Evolutionary conservation across 2,329 filamentous ascomycete species (phyloP).

Genomic region (Fusarium sambucinum): DNA sequence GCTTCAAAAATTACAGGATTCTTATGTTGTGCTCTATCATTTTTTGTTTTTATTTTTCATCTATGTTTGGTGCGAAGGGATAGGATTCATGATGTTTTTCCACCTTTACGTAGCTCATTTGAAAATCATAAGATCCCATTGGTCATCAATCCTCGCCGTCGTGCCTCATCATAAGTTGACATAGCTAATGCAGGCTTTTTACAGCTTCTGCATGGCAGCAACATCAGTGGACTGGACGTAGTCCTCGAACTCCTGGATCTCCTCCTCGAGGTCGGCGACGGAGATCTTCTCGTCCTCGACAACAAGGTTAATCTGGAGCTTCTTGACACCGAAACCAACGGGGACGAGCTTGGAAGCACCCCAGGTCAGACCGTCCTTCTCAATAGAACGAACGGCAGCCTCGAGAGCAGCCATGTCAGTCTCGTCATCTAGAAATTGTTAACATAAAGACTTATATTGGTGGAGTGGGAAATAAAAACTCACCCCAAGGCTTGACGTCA

Average conservation of each 20-base stretch:
- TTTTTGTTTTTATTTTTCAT: slow-evolving; percentile 40
- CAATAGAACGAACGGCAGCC: slow-evolving; percentile 81
- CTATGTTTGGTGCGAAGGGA: slow-evolving; percentile 44
- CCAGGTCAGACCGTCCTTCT: slow-evolving; percentile 96
- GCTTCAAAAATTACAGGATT: background rate
- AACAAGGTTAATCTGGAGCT: slow-evolving; percentile 98
- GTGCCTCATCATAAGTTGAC: slow-evolving; percentile 50
- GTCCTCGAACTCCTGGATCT: slow-evolving; percentile 88
- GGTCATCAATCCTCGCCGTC: slow-evolving; percentile 50
- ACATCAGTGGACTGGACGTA: slow-evolving; percentile 95
- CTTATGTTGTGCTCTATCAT: slow-evolving; percentile 10
- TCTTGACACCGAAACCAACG: slow-evolving; percentile 98
- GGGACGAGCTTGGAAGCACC: slow-evolving; percentile 89
- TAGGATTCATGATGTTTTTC: slow-evolving; percentile 42
- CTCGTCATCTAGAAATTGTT: slow-evolving; percentile 77
- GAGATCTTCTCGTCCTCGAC: slow-evolving; percentile 98
- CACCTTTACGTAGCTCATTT: slow-evolving; percentile 46
- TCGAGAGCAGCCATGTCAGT: slow-evolving; percentile 90
- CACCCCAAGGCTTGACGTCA: slow-evolving; percentile 99
- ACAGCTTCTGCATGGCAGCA: slow-evolving; percentile 93
- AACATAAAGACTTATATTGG: slow-evolving; percentile 27
- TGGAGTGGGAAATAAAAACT: slow-evolving; percentile 52
- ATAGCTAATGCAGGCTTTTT: slow-evolving; percentile 56
- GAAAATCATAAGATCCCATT: slow-evolving; percentile 41
- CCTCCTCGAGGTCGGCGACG: slow-evolving; percentile 84